phyloP scores from a whole-genome alignment of 495 filamentous ascomycete species.

The Annulohypoxylon stygium region DNA sequence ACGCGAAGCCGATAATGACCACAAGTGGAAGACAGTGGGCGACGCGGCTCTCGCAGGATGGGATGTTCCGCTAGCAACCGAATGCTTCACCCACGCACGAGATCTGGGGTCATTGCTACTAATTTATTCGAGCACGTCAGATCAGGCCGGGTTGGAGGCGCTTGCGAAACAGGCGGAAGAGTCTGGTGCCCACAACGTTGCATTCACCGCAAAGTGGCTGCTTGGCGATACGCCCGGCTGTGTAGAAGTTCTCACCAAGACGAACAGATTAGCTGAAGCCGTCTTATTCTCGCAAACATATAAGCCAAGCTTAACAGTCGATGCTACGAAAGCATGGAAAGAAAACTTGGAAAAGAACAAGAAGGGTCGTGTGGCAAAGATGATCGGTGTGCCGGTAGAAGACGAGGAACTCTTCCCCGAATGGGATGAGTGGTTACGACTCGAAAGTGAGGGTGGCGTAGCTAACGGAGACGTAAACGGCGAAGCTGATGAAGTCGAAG shows the following conservation, averaged over 20 bases:
- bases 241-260: constrained; percentile 81
- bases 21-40: constrained; percentile 97
- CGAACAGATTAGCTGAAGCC: constrained; percentile 83
- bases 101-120: constrained; percentile 91
- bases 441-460: constrained; percentile 77
- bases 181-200: constrained; percentile 87
- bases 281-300: constrained; percentile 95
- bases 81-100: constrained; percentile 91
- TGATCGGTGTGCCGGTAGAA: constrained; percentile 84
- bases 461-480: constrained; percentile 64
- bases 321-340: constrained; percentile 84
- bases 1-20: constrained; percentile 84
- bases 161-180: constrained; percentile 80
- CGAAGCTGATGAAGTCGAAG: constrained; percentile 54
- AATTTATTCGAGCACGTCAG: constrained; percentile 83
- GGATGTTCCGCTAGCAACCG: constrained; percentile 88
- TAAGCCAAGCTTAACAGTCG: constrained; percentile 80
- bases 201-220: constrained; percentile 91
- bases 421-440: constrained; percentile 88
- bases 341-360: constrained; percentile 79
- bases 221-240: constrained; percentile 85
- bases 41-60: constrained; percentile 89
- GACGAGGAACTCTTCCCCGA: constrained; percentile 95
- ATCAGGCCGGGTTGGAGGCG: constrained; percentile 76
- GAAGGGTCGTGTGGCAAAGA: constrained; percentile 84